A percentile compares a stretch with the other conserved stretches of the same genome.
phyloP scores from a whole-genome alignment of 495 filamentous ascomycete species.

The Penicillium samsonianum region DNA sequence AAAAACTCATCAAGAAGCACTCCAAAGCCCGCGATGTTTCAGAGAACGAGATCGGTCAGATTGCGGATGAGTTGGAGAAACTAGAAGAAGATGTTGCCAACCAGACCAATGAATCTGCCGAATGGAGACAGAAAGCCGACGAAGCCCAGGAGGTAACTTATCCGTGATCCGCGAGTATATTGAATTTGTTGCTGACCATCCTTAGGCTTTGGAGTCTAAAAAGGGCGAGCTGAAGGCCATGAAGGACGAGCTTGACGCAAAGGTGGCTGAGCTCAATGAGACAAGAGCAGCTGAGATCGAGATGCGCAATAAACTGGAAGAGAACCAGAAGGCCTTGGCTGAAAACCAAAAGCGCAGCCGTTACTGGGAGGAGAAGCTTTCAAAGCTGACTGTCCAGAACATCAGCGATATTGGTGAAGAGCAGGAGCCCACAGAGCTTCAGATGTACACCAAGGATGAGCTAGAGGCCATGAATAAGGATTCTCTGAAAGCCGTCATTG shows the following conservation, averaged over 20 bases:
- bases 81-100: constrained; percentile 74
- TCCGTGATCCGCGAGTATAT: background rate
- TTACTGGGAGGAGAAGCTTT: constrained; percentile 87
- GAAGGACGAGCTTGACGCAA: constrained; percentile 84
- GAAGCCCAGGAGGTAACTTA: constrained; percentile 71
- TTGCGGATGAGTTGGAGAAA: constrained; percentile 68
- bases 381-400: constrained; percentile 74
- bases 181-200: constrained; percentile 16
- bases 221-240: constrained; percentile 75
- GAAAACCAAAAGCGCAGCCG: constrained; percentile 84
- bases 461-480: constrained; percentile 90
- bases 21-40: constrained; percentile 76
- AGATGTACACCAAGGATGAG: constrained; percentile 85
- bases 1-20: constrained; percentile 87
- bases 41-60: constrained; percentile 71
- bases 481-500: constrained; percentile 82
- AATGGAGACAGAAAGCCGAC: constrained; percentile 71
- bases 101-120: constrained; percentile 73
- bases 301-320: constrained; percentile 94
- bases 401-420: constrained; percentile 68
- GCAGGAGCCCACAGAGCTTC: constrained; percentile 60
- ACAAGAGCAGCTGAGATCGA: constrained; percentile 91
- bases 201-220: constrained; percentile 67
- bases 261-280: constrained; percentile 83
- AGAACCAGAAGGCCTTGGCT: constrained; percentile 83